Percentiles rank a stretch among this genome's conserved stretches.
These are phyloP conservation scores for Coccomyxa sp. DNA, from an alignment of 139 green algal genomes.

Conservation along the genomic window DNA sequence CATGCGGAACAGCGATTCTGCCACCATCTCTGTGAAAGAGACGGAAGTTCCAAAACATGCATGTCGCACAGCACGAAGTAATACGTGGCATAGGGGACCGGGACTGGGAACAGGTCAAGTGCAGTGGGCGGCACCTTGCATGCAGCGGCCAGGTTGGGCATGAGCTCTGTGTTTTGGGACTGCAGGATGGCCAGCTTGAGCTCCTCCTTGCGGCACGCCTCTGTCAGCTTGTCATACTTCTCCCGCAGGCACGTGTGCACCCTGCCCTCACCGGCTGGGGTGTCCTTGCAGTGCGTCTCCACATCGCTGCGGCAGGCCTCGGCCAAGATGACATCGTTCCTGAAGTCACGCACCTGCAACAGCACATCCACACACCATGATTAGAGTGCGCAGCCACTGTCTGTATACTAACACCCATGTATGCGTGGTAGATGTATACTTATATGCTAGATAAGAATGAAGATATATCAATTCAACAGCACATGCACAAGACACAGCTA, in stretches of 20 bases:
- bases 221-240: slow-evolving; percentile 57
- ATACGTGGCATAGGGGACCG: too few relatives aligned
- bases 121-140: slow-evolving; percentile 33
- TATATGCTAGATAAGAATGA: too few relatives aligned
- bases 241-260: slow-evolving; percentile 75
- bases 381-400: not conserved
- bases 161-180: slow-evolving; percentile 45
- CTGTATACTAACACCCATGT: too few relatives aligned
- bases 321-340: slow-evolving; percentile 65
- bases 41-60: too few relatives aligned
- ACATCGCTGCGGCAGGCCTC: slow-evolving; percentile 66
- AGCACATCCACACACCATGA: slow-evolving; percentile 13
- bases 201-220: slow-evolving; percentile 69
- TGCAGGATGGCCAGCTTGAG: slow-evolving; percentile 55
- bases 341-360: slow-evolving; percentile 51
- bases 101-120: not conserved
- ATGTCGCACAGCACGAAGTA: too few relatives aligned
- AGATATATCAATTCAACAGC: too few relatives aligned
- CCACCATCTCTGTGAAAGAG: too few relatives aligned
- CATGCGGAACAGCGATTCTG: too few relatives aligned
- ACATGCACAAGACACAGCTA: too few relatives aligned
- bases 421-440: too few relatives aligned
- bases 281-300: slow-evolving; percentile 53
- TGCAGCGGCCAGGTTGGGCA: slow-evolving; percentile 59
- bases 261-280: slow-evolving; percentile 49